Percentiles rank a stretch among this genome's conserved stretches.
These are phyloP conservation scores for Ascomycota sp. DNA, from an alignment of 2,329 filamentous ascomycete species.

Conservation along the genomic window DNA sequence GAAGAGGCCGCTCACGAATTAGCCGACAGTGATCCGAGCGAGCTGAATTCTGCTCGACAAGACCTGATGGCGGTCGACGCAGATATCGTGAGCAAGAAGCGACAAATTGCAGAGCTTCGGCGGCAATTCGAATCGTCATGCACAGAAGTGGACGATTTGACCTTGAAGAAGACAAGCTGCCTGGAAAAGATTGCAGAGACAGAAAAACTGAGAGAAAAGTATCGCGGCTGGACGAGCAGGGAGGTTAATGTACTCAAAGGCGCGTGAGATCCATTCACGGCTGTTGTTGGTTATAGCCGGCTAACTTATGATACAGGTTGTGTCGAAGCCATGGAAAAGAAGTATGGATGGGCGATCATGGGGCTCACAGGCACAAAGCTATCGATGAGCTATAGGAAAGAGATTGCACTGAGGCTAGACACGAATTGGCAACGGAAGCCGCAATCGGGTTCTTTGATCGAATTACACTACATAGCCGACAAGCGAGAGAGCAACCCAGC, in stretches of 20 bases:
- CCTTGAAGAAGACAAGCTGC: constrained; percentile 47
- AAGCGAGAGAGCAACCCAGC: constrained; percentile 29
- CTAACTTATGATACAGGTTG: constrained; percentile 32
- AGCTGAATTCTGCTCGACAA: constrained; percentile 53
- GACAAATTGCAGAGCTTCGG: constrained; percentile 44
- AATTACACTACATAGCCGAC: constrained; percentile 49
- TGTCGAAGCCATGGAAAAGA: constrained; percentile 43
- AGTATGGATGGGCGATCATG: constrained; percentile 52
- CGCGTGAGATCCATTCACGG: constrained; percentile 13
- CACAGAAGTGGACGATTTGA: constrained; percentile 37
- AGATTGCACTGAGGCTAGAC: constrained; percentile 57
- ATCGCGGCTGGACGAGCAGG: constrained; percentile 66
- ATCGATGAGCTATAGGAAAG: constrained; percentile 54
- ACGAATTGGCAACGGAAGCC: constrained; percentile 34
- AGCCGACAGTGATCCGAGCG: constrained; percentile 60
- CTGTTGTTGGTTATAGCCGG: background rate
- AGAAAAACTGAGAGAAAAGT: constrained; percentile 69
- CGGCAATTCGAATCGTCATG: constrained; percentile 48
- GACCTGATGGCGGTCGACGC: constrained; percentile 43
- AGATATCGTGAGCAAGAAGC: constrained; percentile 50
- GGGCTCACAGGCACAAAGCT: constrained; percentile 39
- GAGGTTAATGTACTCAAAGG: constrained; percentile 68
- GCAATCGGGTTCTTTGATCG: constrained; percentile 33
- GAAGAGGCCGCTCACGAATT: constrained; percentile 54
- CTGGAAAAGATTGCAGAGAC: constrained; percentile 60